A percentile compares a stretch with the other conserved stretches of the same genome.
phyloP scores from a whole-genome alignment of 495 filamentous ascomycete genomes.

The Podospora fimiseda region DNA sequence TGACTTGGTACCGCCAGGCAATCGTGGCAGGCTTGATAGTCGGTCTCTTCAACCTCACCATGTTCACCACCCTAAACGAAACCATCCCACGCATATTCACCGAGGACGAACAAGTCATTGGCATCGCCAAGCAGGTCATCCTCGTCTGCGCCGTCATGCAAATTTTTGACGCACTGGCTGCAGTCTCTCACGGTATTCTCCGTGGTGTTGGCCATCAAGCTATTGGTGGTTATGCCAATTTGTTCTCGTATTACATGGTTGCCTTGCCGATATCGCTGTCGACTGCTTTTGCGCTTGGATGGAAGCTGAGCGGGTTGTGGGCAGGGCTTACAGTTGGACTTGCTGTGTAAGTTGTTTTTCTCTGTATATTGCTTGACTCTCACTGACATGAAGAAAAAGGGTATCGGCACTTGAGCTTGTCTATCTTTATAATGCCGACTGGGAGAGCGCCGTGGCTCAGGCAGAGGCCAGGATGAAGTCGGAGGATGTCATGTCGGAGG shows the following conservation, averaged over 20 bases:
- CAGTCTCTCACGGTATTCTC: conserved; percentile 69
- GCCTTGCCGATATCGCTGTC: conserved; percentile 71
- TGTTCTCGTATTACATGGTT: conserved; percentile 73
- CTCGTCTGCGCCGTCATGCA: conserved; percentile 73
- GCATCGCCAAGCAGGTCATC: conserved; percentile 58
- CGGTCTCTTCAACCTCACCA: conserved; percentile 60
- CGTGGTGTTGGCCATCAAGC: conserved; percentile 71
- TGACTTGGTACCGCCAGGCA: conserved; percentile 7
- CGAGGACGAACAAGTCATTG: conserved; percentile 62
- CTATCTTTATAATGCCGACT: conserved; percentile 21
- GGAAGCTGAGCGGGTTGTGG: conserved; percentile 69
- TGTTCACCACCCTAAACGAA: conserved; percentile 45
- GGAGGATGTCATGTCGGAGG: conserved; percentile 17
- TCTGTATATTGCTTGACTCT: neutral
- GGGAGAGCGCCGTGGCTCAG: conserved; percentile 21
- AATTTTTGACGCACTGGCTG: conserved; percentile 66
- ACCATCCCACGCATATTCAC: conserved; percentile 67
- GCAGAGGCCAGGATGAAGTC: conserved; percentile 19
- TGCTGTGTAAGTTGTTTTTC: conserved; percentile 28
- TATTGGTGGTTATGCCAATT: conserved; percentile 69
- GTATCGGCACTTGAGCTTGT: conserved; percentile 20
- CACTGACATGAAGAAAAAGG: conserved; percentile 3
- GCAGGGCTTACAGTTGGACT: conserved; percentile 58
- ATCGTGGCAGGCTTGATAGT: conserved; percentile 38
- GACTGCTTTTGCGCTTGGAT: conserved; percentile 58